Evolutionary conservation across 257 asterid genomes (phyloP).

Genomic region (Paulownia fortunei): DNA sequence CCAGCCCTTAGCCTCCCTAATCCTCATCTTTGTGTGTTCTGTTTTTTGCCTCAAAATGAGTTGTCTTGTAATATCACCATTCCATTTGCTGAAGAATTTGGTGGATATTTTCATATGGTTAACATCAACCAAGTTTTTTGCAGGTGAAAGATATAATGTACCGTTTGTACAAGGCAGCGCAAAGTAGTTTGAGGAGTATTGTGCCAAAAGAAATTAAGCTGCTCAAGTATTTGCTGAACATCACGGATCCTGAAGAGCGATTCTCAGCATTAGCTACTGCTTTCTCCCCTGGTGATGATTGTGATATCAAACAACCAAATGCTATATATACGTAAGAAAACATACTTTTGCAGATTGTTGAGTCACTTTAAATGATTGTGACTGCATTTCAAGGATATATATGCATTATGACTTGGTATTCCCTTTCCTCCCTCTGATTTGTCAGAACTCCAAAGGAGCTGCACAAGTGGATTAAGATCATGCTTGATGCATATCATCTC

Average conservation of each 20-base stretch:
- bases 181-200: conserved; percentile 81
- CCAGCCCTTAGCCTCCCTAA: background rate
- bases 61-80: background rate
- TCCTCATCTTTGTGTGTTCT: background rate
- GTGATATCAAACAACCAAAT: conserved; percentile 61
- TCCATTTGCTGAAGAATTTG: conserved; percentile 5
- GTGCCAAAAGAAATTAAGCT: conserved; percentile 88
- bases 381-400: background rate
- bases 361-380: background rate
- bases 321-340: conserved; percentile 75
- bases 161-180: conserved; percentile 80
- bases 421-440: conserved; percentile 12
- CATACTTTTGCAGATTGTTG: background rate
- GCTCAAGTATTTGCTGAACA: conserved; percentile 80
- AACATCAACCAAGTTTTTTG: conserved; percentile 1
- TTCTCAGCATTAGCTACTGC: conserved; percentile 94
- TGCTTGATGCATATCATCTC: conserved; percentile 92
- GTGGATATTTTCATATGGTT: conserved; percentile 6
- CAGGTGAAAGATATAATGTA: conserved; percentile 96
- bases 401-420: conserved; percentile 1
- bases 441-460: conserved; percentile 91
- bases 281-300: conserved; percentile 86
- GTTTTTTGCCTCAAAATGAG: background rate
- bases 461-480: conserved; percentile 88
- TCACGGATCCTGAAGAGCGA: conserved; percentile 91